Base-by-base conservation (phyloP, 306 rosid genomes). In the Quercus glauca region DNA sequence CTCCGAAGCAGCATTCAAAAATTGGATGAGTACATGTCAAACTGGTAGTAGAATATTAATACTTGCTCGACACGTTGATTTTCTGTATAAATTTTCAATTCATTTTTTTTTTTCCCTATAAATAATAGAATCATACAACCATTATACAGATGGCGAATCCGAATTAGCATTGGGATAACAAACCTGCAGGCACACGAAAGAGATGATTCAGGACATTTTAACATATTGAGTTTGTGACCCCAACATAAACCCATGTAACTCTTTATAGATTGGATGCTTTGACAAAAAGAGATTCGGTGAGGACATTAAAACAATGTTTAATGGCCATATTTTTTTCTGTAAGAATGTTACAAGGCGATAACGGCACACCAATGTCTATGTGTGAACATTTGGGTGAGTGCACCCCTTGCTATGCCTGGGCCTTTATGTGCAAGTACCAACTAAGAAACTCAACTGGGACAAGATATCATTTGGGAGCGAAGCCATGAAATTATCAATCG, bases 401-500 rank as follows among this genome's bases (percentile, higher is more conserved):
- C 82, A 80, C 78, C 88, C 87, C 90, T 83, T 74, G 73, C 71
- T 53, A 59, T 71, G 82, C 75, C 81, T 83, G 82, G 74, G 88
- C 85, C 88, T 82, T 87, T 88, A 73, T 76, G 83, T 84, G 74
- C 80, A 81, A 56, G 74, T 49, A 63, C 83, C 83, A 78, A 83
- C 87, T 33, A 84, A 74, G 82, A 80, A 83, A 89, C 89, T 83
- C 75, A 89, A 87, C 82, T 74, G 81, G 82, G 53, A 88, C 92
- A 75, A 86, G 85, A 85, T 76, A 86, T 87, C 90, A 91, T 87
- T 86, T 80, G 90, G 87, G 89, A 84, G 85, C 76, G 78, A 82
- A 87, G 89, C 92, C 96, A 87, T 86, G 86, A 88, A 91, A 88
- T 84, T 89, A 90, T 93, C 99, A 93, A 76, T 90, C 96, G 88